Evolutionary conservation across 2,329 filamentous ascomycete species (phyloP), one percentile per base, ranked within the genome.

Genomic region (Fusarium veterinarium): DNA sequence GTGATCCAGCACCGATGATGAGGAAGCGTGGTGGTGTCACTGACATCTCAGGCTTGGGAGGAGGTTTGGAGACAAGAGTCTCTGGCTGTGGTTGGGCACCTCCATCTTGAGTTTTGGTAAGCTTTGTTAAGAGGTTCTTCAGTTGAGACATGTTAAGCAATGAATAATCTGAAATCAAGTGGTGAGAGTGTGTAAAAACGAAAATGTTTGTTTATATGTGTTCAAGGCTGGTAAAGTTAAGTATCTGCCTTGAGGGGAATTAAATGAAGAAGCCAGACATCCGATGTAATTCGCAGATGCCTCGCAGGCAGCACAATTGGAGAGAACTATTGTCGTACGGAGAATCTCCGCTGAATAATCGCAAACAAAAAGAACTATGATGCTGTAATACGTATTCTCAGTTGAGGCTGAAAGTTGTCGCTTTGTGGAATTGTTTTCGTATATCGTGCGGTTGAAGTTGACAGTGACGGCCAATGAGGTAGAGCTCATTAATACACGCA

Each of bases 1-100:
- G 91, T 52, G 92, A 93, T 38, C 95, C 94, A 12, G 93, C 94
- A 25, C 95, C 95, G 75, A 97, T 91, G 77, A 97, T 88, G 61
- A 97, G 86, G 77, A 97, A 90, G 56, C 91, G 90, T 6, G 91
- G 89, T 30, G 89, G 87, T 37, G 79, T 83, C 10, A 81, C 79
- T 6, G 88, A 88, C 79, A 84, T 81, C 46, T 82, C 78, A 13
- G 85, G 85, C 49, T 81, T 84, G 14, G 83, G 82, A 25, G 82
- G 83, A 9, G 83, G 78, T 44, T 61, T 66, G 30, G 73, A 52
- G 51, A 60, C 60, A 58, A 63, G 76, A 67, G 66, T 81, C 71
- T 55, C 33, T 38, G 37, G 67, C 70, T 78, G 65, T 74, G 72
- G 48, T 20, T 42, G n/a, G 31, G 63, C 44, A 31, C 53, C 60